Conservation (phyloP, 495 filamentous ascomycete species). For the Pyrenula massariospora region DNA sequence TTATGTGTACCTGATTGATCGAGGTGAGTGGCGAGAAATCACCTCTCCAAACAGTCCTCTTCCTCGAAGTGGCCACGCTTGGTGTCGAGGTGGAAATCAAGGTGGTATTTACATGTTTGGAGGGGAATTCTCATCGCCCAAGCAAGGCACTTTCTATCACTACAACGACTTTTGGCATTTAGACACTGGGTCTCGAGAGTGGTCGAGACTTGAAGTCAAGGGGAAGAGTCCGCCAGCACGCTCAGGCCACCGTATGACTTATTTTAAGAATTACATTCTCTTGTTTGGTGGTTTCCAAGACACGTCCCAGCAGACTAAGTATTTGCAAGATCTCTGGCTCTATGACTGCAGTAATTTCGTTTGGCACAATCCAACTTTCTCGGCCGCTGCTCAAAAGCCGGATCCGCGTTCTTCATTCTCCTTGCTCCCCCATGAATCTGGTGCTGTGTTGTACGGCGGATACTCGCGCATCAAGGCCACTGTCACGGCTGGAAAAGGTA, state of each 20-base stretch:
- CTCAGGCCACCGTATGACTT: slow-evolving; percentile 91
- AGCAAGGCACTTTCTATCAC: slow-evolving; percentile 97
- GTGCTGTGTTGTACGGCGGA: slow-evolving; percentile 82
- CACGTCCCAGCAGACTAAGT: slow-evolving; percentile 84
- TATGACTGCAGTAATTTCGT: slow-evolving; percentile 59
- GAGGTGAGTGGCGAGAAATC: slow-evolving; percentile 76
- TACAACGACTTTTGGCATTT: slow-evolving; percentile 98
- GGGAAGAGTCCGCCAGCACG: slow-evolving; percentile 79
- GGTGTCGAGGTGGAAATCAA: slow-evolving; percentile 76
- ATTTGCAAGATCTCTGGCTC: slow-evolving; percentile 61
- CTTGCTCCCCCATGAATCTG: slow-evolving; percentile 76
- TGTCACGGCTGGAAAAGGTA: slow-evolving; percentile 35
- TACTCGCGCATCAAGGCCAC: slow-evolving; percentile 80
- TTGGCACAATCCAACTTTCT: slow-evolving; percentile 63
- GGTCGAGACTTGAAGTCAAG: slow-evolving; percentile 79
- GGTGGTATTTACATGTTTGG: slow-evolving; percentile 87
- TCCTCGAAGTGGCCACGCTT: slow-evolving; percentile 84
- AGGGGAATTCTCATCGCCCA: slow-evolving; percentile 66
- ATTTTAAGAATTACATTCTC: slow-evolving; percentile 75
- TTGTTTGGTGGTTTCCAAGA: slow-evolving; percentile 87
- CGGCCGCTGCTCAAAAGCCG: slow-evolving; percentile 68
- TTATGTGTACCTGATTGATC: slow-evolving; percentile 80
- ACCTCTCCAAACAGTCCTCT: slow-evolving; percentile 86
- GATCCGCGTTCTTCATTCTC: slow-evolving; percentile 86
- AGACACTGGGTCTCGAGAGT: slow-evolving; percentile 70